Evolutionary conservation across 139 green algal genomes (phyloP).

Genomic region (Chlorella sorokiniana): DNA sequence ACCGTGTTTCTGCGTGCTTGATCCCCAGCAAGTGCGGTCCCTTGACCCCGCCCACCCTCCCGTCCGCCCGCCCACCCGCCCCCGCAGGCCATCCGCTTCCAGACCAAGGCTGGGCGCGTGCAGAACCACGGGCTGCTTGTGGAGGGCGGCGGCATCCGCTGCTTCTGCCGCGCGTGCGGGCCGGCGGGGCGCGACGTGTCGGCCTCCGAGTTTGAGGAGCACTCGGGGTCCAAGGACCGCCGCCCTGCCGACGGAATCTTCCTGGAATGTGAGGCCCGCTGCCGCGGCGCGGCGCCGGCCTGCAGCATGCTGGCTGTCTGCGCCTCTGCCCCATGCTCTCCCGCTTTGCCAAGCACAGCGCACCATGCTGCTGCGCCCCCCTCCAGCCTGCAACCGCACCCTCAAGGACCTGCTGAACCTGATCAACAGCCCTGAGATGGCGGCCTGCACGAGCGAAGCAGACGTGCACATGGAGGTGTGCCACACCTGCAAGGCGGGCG

Average conservation of each 20-base stretch:
- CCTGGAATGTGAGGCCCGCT: slow-evolving; percentile 17
- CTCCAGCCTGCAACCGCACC: slow-evolving; percentile 37
- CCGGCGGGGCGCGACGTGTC: slow-evolving; percentile 18
- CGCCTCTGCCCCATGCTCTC: not conserved
- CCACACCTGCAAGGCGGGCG: slow-evolving; percentile 46
- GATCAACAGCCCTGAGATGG: slow-evolving; percentile 45
- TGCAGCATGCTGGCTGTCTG: not conserved
- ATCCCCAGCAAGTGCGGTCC: not conserved
- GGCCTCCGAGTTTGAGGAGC: slow-evolving; percentile 57
- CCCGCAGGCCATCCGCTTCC: slow-evolving; percentile 42
- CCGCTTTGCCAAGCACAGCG: not conserved
- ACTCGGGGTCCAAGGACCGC: slow-evolving; percentile 50
- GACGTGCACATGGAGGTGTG: slow-evolving; percentile 62
- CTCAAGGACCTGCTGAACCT: slow-evolving; percentile 50
- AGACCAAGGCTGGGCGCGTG: not conserved
- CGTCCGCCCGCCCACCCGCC: not conserved
- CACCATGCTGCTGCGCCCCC: not conserved
- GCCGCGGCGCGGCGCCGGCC: not conserved
- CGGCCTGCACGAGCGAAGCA: slow-evolving; percentile 30
- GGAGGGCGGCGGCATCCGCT: slow-evolving; percentile 45
- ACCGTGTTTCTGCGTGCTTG: not conserved
- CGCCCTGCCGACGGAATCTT: slow-evolving; percentile 54
- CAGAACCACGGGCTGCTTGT: slow-evolving; percentile 39
- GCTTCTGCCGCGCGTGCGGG: slow-evolving; percentile 44
- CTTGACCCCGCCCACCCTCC: not conserved